Base-by-base conservation (phyloP, 352 stramenopile genomes). In the Globisporangium cylindrosporum region DNA sequence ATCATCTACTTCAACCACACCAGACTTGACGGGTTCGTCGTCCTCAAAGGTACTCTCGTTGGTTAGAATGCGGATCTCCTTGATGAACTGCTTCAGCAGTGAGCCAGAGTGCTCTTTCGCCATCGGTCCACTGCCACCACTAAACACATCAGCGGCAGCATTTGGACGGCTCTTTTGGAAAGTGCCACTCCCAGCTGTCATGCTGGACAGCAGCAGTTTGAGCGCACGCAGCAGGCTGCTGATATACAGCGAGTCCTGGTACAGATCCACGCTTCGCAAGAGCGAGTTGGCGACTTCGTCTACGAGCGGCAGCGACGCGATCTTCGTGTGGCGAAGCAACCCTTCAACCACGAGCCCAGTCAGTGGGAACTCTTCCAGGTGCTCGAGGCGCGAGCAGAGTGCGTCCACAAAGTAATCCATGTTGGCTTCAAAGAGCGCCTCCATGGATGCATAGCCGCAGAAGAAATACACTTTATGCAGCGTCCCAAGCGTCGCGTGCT, bases 351-450 rank as follows among this genome's bases (percentile, higher is more conserved):
- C 89, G n/a, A 81, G 81, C 8, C 84, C 83, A 25, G 89, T 92
- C 65, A 85, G 77, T 32, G 87, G 87, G 32, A 89, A 94, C 43
- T 55, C 36, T 29, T 93, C 84, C 56, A 96, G 62, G 54, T 92
- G 80, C 43, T 88, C 76, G 15, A 96, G 80, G 14, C 87, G 85
- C 38, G 75, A 73, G 55, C 82, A 91, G 58, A 96, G 71, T 1
- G 87, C 76, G 70, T 96, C 89, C 22, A 95, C 83, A 64, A 96
- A 93, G 67, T 96, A 96, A 70, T 96, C 89, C 85, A 94, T 94
- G 59, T 94, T 96, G 60, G 71, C 70, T 58, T 90, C 78, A 25
- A 94, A 90, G 49, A 94, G 76, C 22, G 70, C 73, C 53, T 91
- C 82, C 46, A 93, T 66, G 7, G 79, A 86, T 8, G 66, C 66